Conservation (phyloP, 352 stramenopile genomes). For the Pythium apleroticum region DNA sequence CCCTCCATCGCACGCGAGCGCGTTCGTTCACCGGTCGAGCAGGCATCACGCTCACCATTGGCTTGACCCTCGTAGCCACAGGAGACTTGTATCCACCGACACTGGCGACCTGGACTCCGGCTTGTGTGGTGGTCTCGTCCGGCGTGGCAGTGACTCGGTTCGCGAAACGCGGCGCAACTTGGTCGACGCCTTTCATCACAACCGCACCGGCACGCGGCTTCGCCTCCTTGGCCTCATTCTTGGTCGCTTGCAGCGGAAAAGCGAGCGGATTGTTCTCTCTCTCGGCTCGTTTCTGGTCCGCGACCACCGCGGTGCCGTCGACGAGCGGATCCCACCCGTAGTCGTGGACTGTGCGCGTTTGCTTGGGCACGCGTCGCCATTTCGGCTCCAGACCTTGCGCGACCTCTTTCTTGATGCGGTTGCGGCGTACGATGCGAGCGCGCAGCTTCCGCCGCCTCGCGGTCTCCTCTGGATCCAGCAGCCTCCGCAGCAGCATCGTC, state of each 20-base stretch:
- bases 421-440: slow-evolving; percentile 55
- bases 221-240: slow-evolving; percentile 5
- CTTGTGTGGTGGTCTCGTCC: not conserved
- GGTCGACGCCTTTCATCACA: slow-evolving; percentile 18
- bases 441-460: slow-evolving; percentile 40
- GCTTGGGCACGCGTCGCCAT: slow-evolving; percentile 26
- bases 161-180: slow-evolving; percentile 16
- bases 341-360: slow-evolving; percentile 24
- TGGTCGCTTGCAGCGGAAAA: slow-evolving; percentile 8
- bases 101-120: no score
- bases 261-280: slow-evolving; percentile 18
- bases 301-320: slow-evolving; percentile 16
- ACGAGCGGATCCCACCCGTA: slow-evolving; percentile 28
- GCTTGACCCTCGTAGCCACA: not conserved
- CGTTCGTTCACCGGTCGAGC: slow-evolving; percentile 3
- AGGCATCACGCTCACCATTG: not conserved
- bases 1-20: slow-evolving; percentile 38
- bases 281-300: slow-evolving; percentile 10
- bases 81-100: not conserved
- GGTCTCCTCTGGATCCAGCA: slow-evolving; percentile 61
- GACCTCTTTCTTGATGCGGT: slow-evolving; percentile 61
- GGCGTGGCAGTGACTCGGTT: not conserved
- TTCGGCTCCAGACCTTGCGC: slow-evolving; percentile 42
- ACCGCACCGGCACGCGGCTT: not conserved
- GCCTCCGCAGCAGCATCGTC: slow-evolving; percentile 56